A percentile compares a stretch with the other conserved stretches of the same genome.
Evolutionary conservation across 169 alveolate species (phyloP).

Genomic region (Cystoisospora suis): DNA sequence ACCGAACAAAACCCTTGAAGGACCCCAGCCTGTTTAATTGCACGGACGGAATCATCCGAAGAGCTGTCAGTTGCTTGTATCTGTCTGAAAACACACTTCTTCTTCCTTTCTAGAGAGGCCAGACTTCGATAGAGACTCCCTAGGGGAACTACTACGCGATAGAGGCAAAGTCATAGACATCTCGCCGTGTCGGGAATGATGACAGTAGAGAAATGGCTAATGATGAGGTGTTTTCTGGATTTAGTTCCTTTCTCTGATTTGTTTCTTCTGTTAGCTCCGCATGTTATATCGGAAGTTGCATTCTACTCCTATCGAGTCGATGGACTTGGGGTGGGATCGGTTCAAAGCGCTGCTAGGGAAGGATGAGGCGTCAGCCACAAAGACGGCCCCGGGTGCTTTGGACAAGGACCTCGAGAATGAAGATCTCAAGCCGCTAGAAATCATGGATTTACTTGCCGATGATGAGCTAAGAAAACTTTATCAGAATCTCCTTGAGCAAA

Average conservation of each 20-base stretch:
- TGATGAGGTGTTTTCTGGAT: neutral
- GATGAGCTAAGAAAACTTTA: slow-evolving; percentile 53
- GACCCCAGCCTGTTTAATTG: neutral
- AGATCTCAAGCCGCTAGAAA: slow-evolving; percentile 34
- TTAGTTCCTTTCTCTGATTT: neutral
- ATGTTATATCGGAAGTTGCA: slow-evolving; percentile 38
- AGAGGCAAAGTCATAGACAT: neutral
- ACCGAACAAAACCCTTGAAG: neutral
- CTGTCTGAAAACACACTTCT: neutral
- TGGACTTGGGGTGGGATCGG: slow-evolving; percentile 59
- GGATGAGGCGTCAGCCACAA: slow-evolving; percentile 41
- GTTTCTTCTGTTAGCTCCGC: slow-evolving; percentile 42
- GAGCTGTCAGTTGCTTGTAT: neutral
- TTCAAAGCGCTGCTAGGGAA: slow-evolving; percentile 37
- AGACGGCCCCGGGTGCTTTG: slow-evolving; percentile 29
- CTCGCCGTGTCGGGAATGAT: neutral
- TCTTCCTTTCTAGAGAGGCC: neutral
- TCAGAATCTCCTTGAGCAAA: slow-evolving; percentile 54
- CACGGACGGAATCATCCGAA: neutral
- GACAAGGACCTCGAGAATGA: slow-evolving; percentile 14
- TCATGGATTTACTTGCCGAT: slow-evolving; percentile 47
- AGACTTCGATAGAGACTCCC: neutral
- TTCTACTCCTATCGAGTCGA: slow-evolving; percentile 53
- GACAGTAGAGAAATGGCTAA: neutral
- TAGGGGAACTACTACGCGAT: neutral